A percentile compares a stretch with the other conserved stretches of the same genome.
Evolutionary conservation across 306 rosid species (phyloP).

Genomic region (Castanea sativa): DNA sequence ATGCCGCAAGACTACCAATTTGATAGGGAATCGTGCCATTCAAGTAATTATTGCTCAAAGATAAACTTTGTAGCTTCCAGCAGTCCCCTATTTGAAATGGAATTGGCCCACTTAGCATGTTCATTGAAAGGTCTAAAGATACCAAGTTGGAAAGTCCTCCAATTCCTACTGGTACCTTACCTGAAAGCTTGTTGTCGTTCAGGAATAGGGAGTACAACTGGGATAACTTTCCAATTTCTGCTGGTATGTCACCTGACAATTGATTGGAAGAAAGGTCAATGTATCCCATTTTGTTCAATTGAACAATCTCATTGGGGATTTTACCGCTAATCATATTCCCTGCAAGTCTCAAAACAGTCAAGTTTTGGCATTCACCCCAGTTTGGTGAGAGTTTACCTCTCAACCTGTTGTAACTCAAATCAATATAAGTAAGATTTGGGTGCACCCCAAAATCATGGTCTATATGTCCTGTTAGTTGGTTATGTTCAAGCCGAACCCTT

Average conservation of each 20-base stretch:
- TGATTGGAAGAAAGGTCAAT: constrained; percentile 12
- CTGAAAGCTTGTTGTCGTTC: constrained; percentile 16
- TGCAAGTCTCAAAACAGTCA: constrained; percentile 5
- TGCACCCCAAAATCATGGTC: too few species aligned
- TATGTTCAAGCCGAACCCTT: constrained; percentile 15
- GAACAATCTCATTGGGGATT: constrained; percentile 6
- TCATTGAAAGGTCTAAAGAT: constrained; percentile 29
- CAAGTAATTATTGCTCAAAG: constrained; percentile 18
- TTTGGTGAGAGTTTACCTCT: too few species aligned
- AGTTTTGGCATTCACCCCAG: not conserved
- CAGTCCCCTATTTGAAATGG: constrained; percentile 19
- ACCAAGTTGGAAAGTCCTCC: constrained; percentile 18
- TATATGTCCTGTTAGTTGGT: too few species aligned
- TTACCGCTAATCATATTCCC: constrained; percentile 23
- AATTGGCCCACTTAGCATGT: constrained; percentile 23
- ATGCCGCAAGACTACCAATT: constrained; percentile 16
- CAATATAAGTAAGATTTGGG: too few species aligned
- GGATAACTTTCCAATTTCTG: constrained; percentile 20
- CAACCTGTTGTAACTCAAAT: too few species aligned
- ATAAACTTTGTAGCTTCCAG: constrained; percentile 18
- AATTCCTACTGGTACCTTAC: constrained; percentile 10
- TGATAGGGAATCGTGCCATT: constrained; percentile 23
- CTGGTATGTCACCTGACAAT: constrained; percentile 20
- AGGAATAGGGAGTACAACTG: not conserved
- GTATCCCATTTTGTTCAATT: constrained; percentile 10